Evolutionary conservation across 805 yeast genomes (phyloP).

Genomic region (Peterozyma toletana): DNA sequence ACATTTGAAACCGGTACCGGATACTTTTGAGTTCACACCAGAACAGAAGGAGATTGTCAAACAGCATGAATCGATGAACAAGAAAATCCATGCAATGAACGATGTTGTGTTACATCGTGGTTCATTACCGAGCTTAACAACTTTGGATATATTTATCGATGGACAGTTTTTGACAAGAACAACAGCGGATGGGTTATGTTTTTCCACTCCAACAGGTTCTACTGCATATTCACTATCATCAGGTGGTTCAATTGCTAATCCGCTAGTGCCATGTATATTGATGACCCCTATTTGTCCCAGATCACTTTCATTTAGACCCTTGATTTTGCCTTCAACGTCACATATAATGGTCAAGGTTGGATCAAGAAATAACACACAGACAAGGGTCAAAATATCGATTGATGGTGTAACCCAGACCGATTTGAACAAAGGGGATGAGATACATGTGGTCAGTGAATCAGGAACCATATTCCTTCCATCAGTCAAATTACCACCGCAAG

Average conservation of each 20-base stretch:
- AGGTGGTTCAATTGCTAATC: conserved; percentile 92
- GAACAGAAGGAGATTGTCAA: conserved; percentile 5
- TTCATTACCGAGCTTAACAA: conserved; percentile 75
- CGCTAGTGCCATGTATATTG: conserved; percentile 73
- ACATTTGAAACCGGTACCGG: conserved; percentile 3
- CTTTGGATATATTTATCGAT: conserved; percentile 79
- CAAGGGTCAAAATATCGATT: conserved; percentile 54
- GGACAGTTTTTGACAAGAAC: conserved; percentile 82
- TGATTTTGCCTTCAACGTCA: conserved; percentile 72
- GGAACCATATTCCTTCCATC: conserved; percentile 54
- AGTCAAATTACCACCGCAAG: conserved; percentile 31
- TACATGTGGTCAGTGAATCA: conserved; percentile 60
- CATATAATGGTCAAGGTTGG: conserved; percentile 60
- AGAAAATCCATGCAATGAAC: conserved; percentile 77
- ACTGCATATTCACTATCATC: conserved; percentile 87
- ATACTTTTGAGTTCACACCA: conserved; percentile 7
- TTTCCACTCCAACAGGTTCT: conserved; percentile 91
- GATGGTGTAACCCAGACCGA: conserved; percentile 79
- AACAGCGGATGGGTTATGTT: conserved; percentile 83
- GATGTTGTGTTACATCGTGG: conserved; percentile 88
- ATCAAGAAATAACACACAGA: conserved; percentile 34
- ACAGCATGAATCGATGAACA: conserved; percentile 4
- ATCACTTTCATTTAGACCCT: conserved; percentile 83
- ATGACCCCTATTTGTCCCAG: conserved; percentile 91
- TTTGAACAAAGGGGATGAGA: conserved; percentile 70